Evolutionary conservation across 768 basidiomycete species (phyloP).

Genomic region (Xanthoconium purpureum): DNA sequence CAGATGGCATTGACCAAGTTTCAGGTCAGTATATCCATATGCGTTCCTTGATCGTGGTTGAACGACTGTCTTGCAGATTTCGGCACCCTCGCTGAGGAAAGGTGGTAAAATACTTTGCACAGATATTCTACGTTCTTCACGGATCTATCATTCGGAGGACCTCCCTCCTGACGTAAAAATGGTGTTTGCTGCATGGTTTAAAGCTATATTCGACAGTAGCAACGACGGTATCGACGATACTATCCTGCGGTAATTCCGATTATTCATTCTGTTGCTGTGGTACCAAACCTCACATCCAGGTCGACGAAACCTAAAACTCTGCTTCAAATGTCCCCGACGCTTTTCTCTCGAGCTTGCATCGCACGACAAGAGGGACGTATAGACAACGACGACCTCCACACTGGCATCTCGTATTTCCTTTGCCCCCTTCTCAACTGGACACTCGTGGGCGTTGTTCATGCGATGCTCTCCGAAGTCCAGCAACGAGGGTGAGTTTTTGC

Average conservation of each 20-base stretch:
- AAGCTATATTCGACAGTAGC: conserved; percentile 70
- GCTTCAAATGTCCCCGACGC: conserved; percentile 61
- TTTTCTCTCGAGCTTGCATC: conserved; percentile 63
- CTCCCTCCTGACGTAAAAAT: conserved; percentile 42
- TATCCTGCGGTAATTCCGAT: conserved; percentile 51
- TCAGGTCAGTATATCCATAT: conserved; percentile 41
- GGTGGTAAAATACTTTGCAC: conserved; percentile 46
- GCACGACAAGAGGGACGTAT: conserved; percentile 49
- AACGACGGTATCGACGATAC: conserved; percentile 85
- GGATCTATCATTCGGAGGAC: conserved; percentile 39
- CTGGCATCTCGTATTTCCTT: conserved; percentile 76
- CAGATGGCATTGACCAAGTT: conserved; percentile 66
- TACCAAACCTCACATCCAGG: conserved; percentile 36
- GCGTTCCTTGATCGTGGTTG: not conserved
- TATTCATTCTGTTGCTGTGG: not conserved
- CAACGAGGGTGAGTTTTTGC: conserved; percentile 44
- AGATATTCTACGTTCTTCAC: conserved; percentile 50
- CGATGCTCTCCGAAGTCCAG: conserved; percentile 58
- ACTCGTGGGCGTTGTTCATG: conserved; percentile 67
- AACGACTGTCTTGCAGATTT: conserved; percentile 41
- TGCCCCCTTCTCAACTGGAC: conserved; percentile 77
- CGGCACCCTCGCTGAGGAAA: conserved; percentile 43
- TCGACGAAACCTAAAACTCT: conserved; percentile 69
- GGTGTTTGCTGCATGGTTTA: conserved; percentile 62
- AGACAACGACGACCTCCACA: conserved; percentile 64